phyloP scores from a whole-genome alignment of 176 grass and related monocot genomes.

The Canna indica region DNA sequence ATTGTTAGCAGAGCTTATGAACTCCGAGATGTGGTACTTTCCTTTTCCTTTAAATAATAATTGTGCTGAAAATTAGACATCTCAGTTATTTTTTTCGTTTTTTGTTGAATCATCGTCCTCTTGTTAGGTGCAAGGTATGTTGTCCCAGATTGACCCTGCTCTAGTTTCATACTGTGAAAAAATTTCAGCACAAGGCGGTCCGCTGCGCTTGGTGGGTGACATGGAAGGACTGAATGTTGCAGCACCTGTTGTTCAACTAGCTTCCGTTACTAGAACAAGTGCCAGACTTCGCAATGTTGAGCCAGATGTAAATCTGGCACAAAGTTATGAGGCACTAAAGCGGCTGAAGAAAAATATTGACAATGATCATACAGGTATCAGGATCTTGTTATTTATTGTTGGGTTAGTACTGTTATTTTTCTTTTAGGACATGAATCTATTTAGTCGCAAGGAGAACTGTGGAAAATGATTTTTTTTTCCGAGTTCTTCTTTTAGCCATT shows the following conservation, averaged over 20 bases:
- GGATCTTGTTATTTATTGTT: conserved; percentile 1
- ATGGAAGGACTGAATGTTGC: conserved; percentile 49
- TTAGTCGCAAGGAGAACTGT: not conserved
- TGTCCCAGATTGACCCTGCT: conserved; percentile 95
- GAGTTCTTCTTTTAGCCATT: too few relatives aligned
- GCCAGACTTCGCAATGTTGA: conserved; percentile 89
- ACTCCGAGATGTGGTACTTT: conserved; percentile 82
- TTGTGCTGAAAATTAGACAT: not conserved
- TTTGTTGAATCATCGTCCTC: not conserved
- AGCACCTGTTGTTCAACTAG: conserved; percentile 69
- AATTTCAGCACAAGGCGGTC: conserved; percentile 74
- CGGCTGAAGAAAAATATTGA: conserved; percentile 63
- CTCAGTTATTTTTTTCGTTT: not conserved
- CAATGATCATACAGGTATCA: conserved; percentile 51
- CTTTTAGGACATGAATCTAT: not conserved
- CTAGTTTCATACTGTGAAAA: conserved; percentile 86
- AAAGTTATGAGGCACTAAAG: conserved; percentile 74
- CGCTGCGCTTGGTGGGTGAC: conserved; percentile 44
- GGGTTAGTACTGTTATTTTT: not conserved
- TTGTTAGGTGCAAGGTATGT: conserved; percentile 82
- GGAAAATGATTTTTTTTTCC: too few relatives aligned
- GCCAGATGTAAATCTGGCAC: conserved; percentile 62
- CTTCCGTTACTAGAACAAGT: conserved; percentile 61
- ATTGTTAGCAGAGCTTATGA: conserved; percentile 98
- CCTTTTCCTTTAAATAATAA: not conserved